These are phyloP conservation scores for Kalmanozyma brasiliensis DNA, from an alignment of 1,284 basidiomycete species.

Conservation along the genomic window DNA sequence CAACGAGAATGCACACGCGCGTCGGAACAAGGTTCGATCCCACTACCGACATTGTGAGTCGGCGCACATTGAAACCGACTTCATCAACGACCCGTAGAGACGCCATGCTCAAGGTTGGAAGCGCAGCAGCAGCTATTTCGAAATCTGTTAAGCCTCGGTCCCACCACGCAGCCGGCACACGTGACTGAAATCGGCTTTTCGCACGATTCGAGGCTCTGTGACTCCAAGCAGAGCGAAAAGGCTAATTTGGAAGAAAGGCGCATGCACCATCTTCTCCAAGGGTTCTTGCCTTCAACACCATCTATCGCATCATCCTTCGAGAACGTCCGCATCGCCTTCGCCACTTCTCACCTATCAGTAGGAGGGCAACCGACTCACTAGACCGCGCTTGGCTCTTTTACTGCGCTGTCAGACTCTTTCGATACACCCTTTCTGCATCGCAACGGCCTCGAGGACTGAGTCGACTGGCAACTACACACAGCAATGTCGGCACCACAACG, in stretches of 20 bases:
- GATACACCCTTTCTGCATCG: not conserved
- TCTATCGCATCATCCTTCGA: too few relatives aligned
- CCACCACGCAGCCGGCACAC: too few relatives aligned
- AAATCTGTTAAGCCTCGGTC: constrained; percentile 1
- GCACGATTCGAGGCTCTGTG: constrained; percentile 11
- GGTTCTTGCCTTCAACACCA: too few relatives aligned
- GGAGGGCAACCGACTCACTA: too few relatives aligned
- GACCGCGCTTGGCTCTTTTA: too few relatives aligned
- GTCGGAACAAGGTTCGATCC: not conserved
- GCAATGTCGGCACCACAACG: constrained; percentile 36
- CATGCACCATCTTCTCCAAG: not conserved
- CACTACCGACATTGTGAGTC: not conserved
- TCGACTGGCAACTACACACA: not conserved
- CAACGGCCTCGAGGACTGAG: not conserved
- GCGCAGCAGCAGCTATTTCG: constrained; percentile 1
- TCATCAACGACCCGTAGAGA: constrained; percentile 22
- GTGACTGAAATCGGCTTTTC: constrained; percentile 4
- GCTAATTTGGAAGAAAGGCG: constrained; percentile 17
- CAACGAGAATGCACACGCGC: not conserved
- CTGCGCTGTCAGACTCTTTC: not conserved
- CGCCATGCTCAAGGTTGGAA: not conserved
- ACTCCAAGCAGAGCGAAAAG: constrained; percentile 22
- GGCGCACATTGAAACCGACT: not conserved
- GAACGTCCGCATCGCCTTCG: too few relatives aligned
- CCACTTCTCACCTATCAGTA: too few relatives aligned